These are phyloP conservation scores for Xylariaceae sp. DNA, from an alignment of 2,329 filamentous ascomycete species.

Conservation along the genomic window DNA sequence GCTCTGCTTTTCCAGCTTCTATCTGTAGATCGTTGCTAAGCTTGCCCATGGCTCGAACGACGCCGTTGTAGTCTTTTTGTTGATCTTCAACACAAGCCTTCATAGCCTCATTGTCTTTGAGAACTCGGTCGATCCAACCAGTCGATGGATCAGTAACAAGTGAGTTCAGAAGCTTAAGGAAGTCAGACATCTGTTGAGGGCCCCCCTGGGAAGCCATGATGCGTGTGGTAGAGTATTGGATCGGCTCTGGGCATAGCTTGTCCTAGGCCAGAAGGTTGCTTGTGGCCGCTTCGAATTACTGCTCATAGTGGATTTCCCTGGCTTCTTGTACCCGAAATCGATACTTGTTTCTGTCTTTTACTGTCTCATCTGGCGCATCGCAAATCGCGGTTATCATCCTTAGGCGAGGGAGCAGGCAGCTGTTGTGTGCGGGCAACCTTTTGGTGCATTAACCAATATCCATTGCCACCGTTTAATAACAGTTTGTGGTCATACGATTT, in stretches of 20 bases:
- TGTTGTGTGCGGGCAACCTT: not conserved
- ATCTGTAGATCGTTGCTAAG: not conserved
- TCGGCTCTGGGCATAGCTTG: not conserved
- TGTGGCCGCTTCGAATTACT: not conserved
- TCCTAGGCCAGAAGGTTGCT: not conserved
- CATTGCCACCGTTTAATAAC: not conserved
- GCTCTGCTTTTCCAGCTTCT: not conserved
- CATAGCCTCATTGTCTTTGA: constrained; percentile 16
- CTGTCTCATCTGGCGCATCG: constrained; percentile 5
- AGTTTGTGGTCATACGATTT: constrained; percentile 4
- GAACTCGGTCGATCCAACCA: constrained; percentile 9
- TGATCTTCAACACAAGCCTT: constrained; percentile 8
- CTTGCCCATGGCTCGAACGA: not conserved
- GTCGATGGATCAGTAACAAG: constrained; percentile 9
- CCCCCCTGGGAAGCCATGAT: constrained; percentile 14
- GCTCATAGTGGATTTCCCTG: not conserved
- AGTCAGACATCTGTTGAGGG: constrained; percentile 6
- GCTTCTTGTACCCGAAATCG: constrained; percentile 21
- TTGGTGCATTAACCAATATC: not conserved
- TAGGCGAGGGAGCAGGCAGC: not conserved
- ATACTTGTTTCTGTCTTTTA: not conserved
- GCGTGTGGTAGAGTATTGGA: not conserved
- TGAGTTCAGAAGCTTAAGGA: constrained; percentile 10
- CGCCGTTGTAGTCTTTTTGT: not conserved
- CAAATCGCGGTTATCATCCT: constrained; percentile 20